phyloP scores from a whole-genome alignment of 2,329 filamentous ascomycete species.

The Pseudocercospora musae region DNA sequence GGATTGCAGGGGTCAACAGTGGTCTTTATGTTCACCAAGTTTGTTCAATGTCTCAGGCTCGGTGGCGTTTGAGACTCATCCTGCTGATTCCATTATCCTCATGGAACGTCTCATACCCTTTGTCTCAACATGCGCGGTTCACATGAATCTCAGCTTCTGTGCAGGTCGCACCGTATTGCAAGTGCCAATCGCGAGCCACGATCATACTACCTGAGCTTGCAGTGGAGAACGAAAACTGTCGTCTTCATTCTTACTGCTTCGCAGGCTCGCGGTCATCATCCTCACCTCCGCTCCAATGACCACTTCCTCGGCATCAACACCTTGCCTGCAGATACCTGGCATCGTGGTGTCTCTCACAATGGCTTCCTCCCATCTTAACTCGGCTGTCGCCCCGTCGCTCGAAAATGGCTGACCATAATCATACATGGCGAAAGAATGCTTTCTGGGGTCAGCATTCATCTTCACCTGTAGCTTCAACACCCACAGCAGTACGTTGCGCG shows the following conservation, averaged over 20 bases:
- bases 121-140: background rate
- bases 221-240: too few species aligned
- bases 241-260: background rate
- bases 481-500: background rate
- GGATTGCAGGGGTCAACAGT: background rate
- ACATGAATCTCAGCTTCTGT: background rate
- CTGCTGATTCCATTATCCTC: background rate
- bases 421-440: background rate
- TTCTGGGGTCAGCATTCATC: background rate
- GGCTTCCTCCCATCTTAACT: background rate
- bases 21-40: background rate
- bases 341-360: background rate
- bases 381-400: background rate
- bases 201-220: background rate
- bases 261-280: too few species aligned
- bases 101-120: background rate
- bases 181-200: background rate
- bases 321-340: background rate
- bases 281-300: too few species aligned
- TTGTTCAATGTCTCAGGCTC: background rate
- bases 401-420: background rate
- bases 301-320: background rate
- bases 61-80: background rate
- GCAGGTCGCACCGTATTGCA: background rate
- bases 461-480: background rate